A percentile compares a stretch with the other conserved stretches of the same genome.
Conservation (phyloP, 495 filamentous ascomycete species). For the Terfezia boudieri region DNA sequence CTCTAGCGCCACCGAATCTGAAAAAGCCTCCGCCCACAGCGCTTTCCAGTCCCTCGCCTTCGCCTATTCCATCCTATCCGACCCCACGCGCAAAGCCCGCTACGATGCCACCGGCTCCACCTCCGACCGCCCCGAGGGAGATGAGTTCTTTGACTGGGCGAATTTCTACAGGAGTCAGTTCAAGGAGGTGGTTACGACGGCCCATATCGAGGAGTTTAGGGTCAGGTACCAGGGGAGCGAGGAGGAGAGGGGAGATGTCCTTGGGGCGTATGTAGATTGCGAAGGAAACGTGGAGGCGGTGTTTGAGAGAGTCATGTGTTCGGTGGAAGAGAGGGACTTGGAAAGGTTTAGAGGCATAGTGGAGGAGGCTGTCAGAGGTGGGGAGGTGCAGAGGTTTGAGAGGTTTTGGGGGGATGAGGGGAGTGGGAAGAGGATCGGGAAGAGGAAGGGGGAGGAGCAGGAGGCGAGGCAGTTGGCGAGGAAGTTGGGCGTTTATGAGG, state of each 20-base stretch:
- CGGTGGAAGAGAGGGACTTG: conserved; percentile 65
- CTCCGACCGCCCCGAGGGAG: conserved; percentile 26
- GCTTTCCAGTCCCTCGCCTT: conserved; percentile 82
- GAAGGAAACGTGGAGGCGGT: conserved; percentile 52
- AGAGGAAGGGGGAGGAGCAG: conserved; percentile 39
- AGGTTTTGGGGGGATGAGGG: conserved; percentile 41
- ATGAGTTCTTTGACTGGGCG: conserved; percentile 49
- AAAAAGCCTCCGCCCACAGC: conserved; percentile 44
- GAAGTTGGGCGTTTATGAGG: conserved; percentile 44
- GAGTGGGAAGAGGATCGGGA: conserved; percentile 37
- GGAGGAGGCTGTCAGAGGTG: conserved; percentile 50
- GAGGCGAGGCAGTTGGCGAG: conserved; percentile 54
- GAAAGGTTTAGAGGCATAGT: conserved; percentile 61
- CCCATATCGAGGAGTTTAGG: conserved; percentile 49
- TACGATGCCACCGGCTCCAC: conserved; percentile 83
- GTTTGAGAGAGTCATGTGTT: conserved; percentile 68
- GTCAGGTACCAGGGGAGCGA: conserved; percentile 50
- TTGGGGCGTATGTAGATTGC: conserved; percentile 45
- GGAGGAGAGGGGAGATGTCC: conserved; percentile 54
- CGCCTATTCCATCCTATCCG: conserved; percentile 79
- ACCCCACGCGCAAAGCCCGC: conserved; percentile 47
- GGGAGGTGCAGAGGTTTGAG: conserved; percentile 39
- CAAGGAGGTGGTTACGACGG: conserved; percentile 41
- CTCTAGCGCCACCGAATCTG: conserved; percentile 27
- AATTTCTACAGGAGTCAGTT: conserved; percentile 72